phyloP scores from a whole-genome alignment of 2,329 filamentous ascomycete species.

The Aureobasidium namibiae region DNA sequence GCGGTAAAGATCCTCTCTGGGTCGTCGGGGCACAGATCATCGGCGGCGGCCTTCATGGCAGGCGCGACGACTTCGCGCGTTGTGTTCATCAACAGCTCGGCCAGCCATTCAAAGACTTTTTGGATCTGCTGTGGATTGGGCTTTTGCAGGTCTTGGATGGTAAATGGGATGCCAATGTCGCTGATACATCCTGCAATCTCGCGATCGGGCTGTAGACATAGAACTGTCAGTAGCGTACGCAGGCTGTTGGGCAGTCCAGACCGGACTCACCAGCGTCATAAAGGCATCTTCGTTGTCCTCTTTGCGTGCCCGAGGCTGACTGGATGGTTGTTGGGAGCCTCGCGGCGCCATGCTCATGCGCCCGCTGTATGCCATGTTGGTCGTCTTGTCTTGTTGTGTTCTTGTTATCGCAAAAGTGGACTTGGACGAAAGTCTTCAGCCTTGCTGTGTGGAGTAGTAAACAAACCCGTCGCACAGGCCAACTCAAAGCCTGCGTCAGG shows the following conservation, averaged over 20 bases:
- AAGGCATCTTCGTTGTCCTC: slow-evolving; percentile 41
- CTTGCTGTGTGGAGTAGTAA: neutral
- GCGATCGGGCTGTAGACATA: slow-evolving; percentile 44
- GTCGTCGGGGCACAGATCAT: slow-evolving; percentile 77
- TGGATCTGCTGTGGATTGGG: slow-evolving; percentile 92
- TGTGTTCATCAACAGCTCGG: slow-evolving; percentile 85
- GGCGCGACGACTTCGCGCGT: slow-evolving; percentile 91
- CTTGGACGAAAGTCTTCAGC: neutral
- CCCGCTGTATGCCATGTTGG: slow-evolving; percentile 39
- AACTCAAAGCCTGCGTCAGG: neutral
- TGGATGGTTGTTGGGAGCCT: slow-evolving; percentile 27
- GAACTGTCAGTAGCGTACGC: slow-evolving; percentile 16
- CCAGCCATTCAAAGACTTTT: slow-evolving; percentile 97
- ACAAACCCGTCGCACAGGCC: slow-evolving; percentile 5
- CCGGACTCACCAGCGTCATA: slow-evolving; percentile 39
- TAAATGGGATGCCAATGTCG: slow-evolving; percentile 89
- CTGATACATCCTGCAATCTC: slow-evolving; percentile 97
- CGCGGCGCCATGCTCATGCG: slow-evolving; percentile 43
- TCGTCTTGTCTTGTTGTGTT: neutral
- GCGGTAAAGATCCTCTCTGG: slow-evolving; percentile 68
- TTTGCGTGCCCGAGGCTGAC: slow-evolving; percentile 29
- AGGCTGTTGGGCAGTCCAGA: neutral
- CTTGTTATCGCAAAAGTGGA: slow-evolving; percentile 1
- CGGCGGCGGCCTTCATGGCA: slow-evolving; percentile 84
- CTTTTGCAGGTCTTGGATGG: slow-evolving; percentile 78